Evolutionary conservation across 306 rosid species (phyloP), one percentile per base, ranked within the genome.

Genomic region (Canavalia ensiformis): DNA sequence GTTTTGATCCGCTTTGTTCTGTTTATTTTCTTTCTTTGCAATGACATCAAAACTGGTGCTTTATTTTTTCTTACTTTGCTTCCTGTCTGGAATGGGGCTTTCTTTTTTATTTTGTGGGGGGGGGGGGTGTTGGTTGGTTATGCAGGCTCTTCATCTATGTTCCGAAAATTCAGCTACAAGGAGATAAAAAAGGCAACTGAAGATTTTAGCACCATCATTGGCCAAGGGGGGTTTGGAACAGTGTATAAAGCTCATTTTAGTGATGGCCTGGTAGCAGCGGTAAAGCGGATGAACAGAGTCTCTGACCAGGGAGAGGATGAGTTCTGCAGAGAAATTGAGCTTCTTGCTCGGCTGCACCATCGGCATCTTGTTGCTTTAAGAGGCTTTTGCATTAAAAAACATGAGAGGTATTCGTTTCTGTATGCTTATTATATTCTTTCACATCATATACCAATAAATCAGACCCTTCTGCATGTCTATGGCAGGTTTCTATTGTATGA

Each of bases 161-260:
- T 93, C 68, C 86, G 70, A 54, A 96, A 93, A 67, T 90, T 93
- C 88, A 90, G 85, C 88, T 93, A 93, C 84, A 93, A 83, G 87
- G 98, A 95, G 88, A 92, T 95, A 86, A 95, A 89, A 91, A 90
- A 88, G 93, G 99, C 96, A 8, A 95, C 99, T 2, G 91, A 87
- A 18, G 85, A 85, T 55, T 95, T 95, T 73, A 90, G 81, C 79
- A 92, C 93, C 31, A 29, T 85, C 52, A 92, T 95, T 86, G 99
- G 99, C 75, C 97, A 82, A 86, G 98, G 99, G 54, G 99, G 99
- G 73, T 95, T 91, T 33, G 99, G 99, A 87, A 95, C 98, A 7
- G 98, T 95, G 76, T 93, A 91, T 84, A 89, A 83, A 89, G 98
- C 96, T 85, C 88, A 88, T 37, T 90, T 95, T 84, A 86, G 84